Percentiles rank a stretch among this genome's conserved stretches.
These are phyloP conservation scores for Gentiana dahurica DNA, from an alignment of 257 asterid genomes.

Conservation along the genomic window DNA sequence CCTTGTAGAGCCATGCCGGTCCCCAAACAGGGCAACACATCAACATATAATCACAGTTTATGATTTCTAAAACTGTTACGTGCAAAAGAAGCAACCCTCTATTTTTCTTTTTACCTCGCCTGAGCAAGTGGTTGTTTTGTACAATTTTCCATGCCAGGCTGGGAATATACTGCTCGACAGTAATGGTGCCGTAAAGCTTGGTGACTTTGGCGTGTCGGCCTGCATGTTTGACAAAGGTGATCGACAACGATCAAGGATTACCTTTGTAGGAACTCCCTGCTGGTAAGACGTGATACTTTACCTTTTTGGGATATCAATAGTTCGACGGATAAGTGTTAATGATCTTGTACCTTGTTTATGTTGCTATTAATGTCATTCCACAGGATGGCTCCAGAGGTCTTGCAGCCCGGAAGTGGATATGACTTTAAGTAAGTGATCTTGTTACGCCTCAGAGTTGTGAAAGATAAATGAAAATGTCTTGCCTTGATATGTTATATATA, in stretches of 20 bases:
- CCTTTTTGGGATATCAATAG: background rate
- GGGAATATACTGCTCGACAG: conserved; percentile 89
- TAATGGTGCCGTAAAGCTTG: conserved; percentile 89
- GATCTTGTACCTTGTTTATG: conserved; percentile 6
- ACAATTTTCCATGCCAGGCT: conserved; percentile 46
- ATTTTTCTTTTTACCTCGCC: background rate
- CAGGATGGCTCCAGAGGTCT: conserved; percentile 99
- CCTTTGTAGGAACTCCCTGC: conserved; percentile 99
- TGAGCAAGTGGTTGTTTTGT: conserved; percentile 5
- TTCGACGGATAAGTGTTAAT: background rate
- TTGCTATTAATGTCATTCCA: conserved; percentile 11
- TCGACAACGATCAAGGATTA: conserved; percentile 93
- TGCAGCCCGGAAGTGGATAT: conserved; percentile 99
- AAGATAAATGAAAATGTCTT: no score
- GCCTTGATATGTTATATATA: no score
- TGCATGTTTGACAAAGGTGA: conserved; percentile 95
- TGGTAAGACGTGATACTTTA: conserved; percentile 39
- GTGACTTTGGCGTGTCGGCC: conserved; percentile 98
- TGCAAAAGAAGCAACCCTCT: background rate
- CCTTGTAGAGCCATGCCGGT: no score
- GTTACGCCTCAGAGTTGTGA: no score
- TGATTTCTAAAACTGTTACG: no score
- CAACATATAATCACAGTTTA: no score
- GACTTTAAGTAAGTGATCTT: conserved; percentile 75
- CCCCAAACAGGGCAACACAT: no score